These are phyloP conservation scores for Sphaerostilbella broomeana DNA, from an alignment of 2,329 filamentous ascomycete genomes.

Conservation along the genomic window DNA sequence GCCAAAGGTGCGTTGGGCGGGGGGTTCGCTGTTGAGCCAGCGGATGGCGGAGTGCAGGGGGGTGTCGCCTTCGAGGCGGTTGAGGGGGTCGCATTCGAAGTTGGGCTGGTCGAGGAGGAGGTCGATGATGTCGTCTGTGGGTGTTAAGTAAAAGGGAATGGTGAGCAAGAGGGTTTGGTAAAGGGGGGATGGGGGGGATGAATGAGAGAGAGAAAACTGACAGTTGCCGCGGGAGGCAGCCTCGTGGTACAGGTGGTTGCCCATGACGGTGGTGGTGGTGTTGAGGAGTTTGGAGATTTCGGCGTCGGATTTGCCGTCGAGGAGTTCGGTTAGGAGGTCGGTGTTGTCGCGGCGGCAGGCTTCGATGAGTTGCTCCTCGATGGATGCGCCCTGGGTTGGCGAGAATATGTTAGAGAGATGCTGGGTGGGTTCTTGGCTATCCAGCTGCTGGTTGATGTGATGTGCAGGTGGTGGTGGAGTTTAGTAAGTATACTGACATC, in stretches of 20 bases:
- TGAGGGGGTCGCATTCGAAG: conserved; percentile 77
- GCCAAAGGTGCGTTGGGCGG: conserved; percentile 58
- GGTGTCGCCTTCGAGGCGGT: conserved; percentile 66
- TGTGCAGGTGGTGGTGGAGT: too few species aligned
- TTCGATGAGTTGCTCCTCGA: conserved; percentile 80
- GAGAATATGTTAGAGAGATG: neutral
- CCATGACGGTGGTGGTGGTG: conserved; percentile 74
- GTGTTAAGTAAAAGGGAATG: too few species aligned
- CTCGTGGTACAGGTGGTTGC: conserved; percentile 83
- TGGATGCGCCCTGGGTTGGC: conserved; percentile 73
- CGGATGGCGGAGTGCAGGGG: conserved; percentile 73
- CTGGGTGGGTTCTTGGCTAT: neutral
- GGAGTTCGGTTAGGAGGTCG: conserved; percentile 70
- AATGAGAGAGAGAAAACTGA: conserved; percentile 39
- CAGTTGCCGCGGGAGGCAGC: conserved; percentile 82
- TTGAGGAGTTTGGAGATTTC: conserved; percentile 76
- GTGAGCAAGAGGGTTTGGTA: too few species aligned
- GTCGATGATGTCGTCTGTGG: conserved; percentile 72
- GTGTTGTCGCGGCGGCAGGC: conserved; percentile 90
- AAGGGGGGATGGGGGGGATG: neutral
- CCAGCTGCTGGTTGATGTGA: too few species aligned
- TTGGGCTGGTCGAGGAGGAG: conserved; percentile 74
- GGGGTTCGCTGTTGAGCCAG: conserved; percentile 64
- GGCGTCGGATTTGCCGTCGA: conserved; percentile 55
- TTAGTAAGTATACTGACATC: too few species aligned